These are phyloP conservation scores for Talaromyces amestolkiae DNA, from an alignment of 2,329 filamentous ascomycete species.

Conservation along the genomic window DNA sequence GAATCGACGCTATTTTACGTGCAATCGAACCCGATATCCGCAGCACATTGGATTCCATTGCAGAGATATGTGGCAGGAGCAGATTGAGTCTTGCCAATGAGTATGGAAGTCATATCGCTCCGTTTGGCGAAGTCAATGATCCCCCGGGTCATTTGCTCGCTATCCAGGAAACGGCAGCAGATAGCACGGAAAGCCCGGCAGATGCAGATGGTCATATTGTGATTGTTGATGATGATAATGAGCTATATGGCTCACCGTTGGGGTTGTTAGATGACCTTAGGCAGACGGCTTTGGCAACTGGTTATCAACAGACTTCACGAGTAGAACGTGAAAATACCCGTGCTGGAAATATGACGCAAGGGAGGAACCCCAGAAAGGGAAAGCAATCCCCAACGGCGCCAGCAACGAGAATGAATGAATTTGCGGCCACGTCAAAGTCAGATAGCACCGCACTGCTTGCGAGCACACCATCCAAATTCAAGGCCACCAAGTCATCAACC, in stretches of 20 bases:
- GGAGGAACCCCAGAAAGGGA: neutral
- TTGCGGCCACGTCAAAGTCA: conserved; percentile 28
- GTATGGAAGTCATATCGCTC: conserved; percentile 61
- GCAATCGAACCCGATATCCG: conserved; percentile 60
- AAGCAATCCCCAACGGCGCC: neutral
- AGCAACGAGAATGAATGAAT: conserved; percentile 24
- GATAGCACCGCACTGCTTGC: conserved; percentile 33
- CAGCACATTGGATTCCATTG: conserved; percentile 59
- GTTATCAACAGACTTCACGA: conserved; percentile 22
- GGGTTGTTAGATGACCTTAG: conserved; percentile 37
- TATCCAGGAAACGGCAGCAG: conserved; percentile 45
- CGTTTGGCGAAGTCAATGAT: conserved; percentile 56
- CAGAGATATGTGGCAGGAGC: conserved; percentile 62
- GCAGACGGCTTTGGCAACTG: conserved; percentile 25
- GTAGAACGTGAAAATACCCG: neutral
- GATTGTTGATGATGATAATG: conserved; percentile 29
- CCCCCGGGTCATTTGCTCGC: conserved; percentile 36
- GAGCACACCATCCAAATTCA: conserved; percentile 17
- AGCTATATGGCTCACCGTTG: conserved; percentile 36
- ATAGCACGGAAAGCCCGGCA: conserved; percentile 35
- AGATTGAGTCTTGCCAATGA: conserved; percentile 61
- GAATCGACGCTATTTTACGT: conserved; percentile 55
- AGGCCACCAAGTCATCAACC: conserved; percentile 20
- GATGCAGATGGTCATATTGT: conserved; percentile 39
- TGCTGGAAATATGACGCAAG: neutral